Percentiles rank a stretch among this genome's conserved stretches.
Evolutionary conservation across 805 yeast genomes (phyloP).

Genomic region (Pichia cephalocereana): DNA sequence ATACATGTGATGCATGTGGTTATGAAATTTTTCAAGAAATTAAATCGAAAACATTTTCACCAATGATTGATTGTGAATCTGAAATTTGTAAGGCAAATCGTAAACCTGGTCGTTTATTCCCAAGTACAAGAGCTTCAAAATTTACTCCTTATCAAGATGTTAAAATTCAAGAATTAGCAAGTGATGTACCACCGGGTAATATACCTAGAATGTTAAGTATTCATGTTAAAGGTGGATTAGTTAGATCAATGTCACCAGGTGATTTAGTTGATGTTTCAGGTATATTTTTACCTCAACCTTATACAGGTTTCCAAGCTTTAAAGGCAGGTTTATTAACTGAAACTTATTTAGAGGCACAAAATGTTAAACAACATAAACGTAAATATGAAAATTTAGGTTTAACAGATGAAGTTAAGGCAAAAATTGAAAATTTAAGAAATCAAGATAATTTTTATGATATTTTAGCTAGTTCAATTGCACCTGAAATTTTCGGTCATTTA

Average conservation of each 20-base stretch:
- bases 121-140: conserved; percentile 93
- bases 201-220: conserved; percentile 83
- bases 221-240: conserved; percentile 88
- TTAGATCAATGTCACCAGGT: conserved; percentile 84
- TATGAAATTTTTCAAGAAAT: conserved; percentile 95
- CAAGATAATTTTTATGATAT: conserved; percentile 71
- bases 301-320: conserved; percentile 89
- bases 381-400: conserved; percentile 63
- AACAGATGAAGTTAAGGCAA: conserved; percentile 44
- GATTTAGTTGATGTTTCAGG: conserved; percentile 92
- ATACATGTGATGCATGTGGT: conserved; percentile 97
- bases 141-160: conserved; percentile 94
- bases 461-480: conserved; percentile 86
- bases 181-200: conserved; percentile 97
- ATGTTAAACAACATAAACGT: conserved; percentile 78
- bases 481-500: conserved; percentile 90
- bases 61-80: conserved; percentile 82
- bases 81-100: conserved; percentile 69
- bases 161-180: conserved; percentile 86
- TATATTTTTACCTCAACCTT: conserved; percentile 86
- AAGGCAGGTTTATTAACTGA: conserved; percentile 91
- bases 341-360: conserved; percentile 84
- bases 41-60: conserved; percentile 71
- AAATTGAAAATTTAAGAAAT: conserved; percentile 44
- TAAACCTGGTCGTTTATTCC: conserved; percentile 79